These are phyloP conservation scores for Millerozyma miso DNA, from an alignment of 805 yeast genomes.

Conservation along the genomic window DNA sequence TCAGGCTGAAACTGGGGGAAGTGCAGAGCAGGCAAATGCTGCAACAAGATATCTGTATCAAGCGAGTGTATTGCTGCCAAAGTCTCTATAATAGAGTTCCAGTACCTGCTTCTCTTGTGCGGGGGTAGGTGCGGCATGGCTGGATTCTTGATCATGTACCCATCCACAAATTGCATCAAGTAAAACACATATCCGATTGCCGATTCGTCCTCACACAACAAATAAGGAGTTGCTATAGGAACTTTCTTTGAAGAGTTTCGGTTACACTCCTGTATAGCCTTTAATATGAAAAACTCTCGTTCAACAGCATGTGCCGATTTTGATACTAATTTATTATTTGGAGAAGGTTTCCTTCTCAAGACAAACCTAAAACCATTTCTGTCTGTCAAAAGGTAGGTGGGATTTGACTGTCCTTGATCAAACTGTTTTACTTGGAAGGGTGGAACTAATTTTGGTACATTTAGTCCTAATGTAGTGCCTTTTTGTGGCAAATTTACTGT, in stretches of 20 bases:
- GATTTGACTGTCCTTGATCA: slow-evolving; percentile 61
- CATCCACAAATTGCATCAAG: slow-evolving; percentile 56
- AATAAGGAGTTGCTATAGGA: slow-evolving; percentile 51
- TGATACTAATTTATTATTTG: slow-evolving; percentile 46
- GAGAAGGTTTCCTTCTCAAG: slow-evolving; percentile 53
- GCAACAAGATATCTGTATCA: slow-evolving; percentile 39
- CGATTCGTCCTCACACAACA: slow-evolving; percentile 54
- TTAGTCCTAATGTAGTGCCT: slow-evolving; percentile 21
- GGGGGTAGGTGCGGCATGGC: slow-evolving; percentile 34
- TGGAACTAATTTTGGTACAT: slow-evolving; percentile 15
- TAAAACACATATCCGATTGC: slow-evolving; percentile 55
- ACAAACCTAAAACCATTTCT: slow-evolving; percentile 38
- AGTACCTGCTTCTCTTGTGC: slow-evolving; percentile 24
- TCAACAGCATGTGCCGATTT: slow-evolving; percentile 62
- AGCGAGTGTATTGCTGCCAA: slow-evolving; percentile 47
- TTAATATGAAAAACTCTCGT: slow-evolving; percentile 51
- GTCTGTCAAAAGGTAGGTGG: slow-evolving; percentile 51
- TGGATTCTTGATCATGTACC: slow-evolving; percentile 54
- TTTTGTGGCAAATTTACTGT: slow-evolving; percentile 13
- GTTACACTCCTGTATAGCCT: slow-evolving; percentile 29
- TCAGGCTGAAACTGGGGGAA: slow-evolving; percentile 39
- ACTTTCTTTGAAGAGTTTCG: slow-evolving; percentile 26
- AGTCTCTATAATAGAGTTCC: slow-evolving; percentile 48
- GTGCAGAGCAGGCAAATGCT: slow-evolving; percentile 41
- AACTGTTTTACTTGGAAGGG: slow-evolving; percentile 47